These are phyloP conservation scores for Atkinsonella texensis DNA, from an alignment of 2,329 filamentous ascomycete species.

Conservation along the genomic window DNA sequence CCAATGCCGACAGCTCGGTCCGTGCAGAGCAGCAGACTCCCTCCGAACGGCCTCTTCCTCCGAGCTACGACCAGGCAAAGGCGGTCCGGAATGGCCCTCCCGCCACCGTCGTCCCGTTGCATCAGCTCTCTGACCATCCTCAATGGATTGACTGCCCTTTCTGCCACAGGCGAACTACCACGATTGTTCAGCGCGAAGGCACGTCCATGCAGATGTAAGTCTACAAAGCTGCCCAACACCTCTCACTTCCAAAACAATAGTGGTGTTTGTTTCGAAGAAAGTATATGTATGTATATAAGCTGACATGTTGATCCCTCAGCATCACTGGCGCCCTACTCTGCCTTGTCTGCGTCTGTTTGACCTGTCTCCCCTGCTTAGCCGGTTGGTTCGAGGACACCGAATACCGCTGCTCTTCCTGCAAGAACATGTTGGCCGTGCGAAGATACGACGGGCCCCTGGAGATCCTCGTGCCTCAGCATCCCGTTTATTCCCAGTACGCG, in stretches of 20 bases:
- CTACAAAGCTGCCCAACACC: neutral
- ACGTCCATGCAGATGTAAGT: conserved; percentile 16
- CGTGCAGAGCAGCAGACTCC: neutral
- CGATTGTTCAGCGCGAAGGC: conserved; percentile 13
- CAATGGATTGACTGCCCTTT: conserved; percentile 21
- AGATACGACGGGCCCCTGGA: conserved; percentile 11
- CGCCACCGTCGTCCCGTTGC: conserved; percentile 9
- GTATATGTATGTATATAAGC: neutral
- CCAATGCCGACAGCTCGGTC: neutral
- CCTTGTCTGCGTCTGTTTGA: conserved; percentile 19
- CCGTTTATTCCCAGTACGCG: conserved; percentile 10
- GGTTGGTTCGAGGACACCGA: conserved; percentile 21
- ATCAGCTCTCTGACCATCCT: conserved; percentile 13
- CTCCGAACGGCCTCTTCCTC: neutral
- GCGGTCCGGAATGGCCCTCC: neutral
- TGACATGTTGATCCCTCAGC: conserved; percentile 5
- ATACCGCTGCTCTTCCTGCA: conserved; percentile 19
- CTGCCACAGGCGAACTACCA: conserved; percentile 15
- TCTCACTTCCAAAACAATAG: too few species aligned
- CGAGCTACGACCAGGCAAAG: conserved; percentile 2
- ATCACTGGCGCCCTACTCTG: conserved; percentile 18
- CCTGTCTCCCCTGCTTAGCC: conserved; percentile 20
- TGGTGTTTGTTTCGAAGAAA: neutral
- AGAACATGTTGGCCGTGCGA: conserved; percentile 16
- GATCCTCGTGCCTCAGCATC: conserved; percentile 11